Conservation (phyloP, 1,284 basidiomycete species). For the Athelia sp. region DNA sequence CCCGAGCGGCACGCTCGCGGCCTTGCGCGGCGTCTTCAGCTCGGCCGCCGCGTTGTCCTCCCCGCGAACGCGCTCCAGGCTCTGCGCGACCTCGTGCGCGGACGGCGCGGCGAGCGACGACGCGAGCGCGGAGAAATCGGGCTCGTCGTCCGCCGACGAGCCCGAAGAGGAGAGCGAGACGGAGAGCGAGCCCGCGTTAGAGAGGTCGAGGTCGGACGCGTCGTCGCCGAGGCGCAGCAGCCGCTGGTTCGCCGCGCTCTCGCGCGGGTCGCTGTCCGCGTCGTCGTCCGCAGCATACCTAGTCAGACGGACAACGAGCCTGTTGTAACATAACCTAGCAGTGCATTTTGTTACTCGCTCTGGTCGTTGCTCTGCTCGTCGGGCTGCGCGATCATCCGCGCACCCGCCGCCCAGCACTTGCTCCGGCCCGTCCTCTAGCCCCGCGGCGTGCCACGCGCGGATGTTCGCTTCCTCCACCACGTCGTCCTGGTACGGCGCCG, state of each 20-base stretch:
- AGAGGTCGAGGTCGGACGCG: no score
- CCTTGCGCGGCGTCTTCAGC: conserved; percentile 91
- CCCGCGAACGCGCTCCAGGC: conserved; percentile 85
- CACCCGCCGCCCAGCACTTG: conserved; percentile 69
- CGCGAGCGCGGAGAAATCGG: no score
- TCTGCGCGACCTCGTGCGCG: conserved; percentile 74
- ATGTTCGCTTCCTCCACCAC: conserved; percentile 79
- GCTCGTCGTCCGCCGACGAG: conserved; percentile 25
- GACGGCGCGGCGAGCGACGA: no score
- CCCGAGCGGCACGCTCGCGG: no score
- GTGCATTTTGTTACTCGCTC: conserved; percentile 16
- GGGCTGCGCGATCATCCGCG: conserved; percentile 58
- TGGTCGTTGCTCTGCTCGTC: conserved; percentile 30
- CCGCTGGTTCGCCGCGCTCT: conserved; percentile 57
- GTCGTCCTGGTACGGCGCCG: conserved; percentile 70
- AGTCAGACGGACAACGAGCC: no score
- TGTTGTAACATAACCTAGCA: no score
- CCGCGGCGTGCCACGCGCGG: conserved; percentile 59
- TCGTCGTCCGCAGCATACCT: no score
- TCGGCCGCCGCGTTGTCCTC: conserved; percentile 93
- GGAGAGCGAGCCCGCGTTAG: no score
- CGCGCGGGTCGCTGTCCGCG: conserved; percentile 56
- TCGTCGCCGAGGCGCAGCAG: no score
- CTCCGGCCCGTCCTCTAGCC: conserved; percentile 30
- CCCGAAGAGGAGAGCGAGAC: no score